Evolutionary conservation across 129 eudicot species (phyloP).

Genomic region (Tagetes patula): DNA sequence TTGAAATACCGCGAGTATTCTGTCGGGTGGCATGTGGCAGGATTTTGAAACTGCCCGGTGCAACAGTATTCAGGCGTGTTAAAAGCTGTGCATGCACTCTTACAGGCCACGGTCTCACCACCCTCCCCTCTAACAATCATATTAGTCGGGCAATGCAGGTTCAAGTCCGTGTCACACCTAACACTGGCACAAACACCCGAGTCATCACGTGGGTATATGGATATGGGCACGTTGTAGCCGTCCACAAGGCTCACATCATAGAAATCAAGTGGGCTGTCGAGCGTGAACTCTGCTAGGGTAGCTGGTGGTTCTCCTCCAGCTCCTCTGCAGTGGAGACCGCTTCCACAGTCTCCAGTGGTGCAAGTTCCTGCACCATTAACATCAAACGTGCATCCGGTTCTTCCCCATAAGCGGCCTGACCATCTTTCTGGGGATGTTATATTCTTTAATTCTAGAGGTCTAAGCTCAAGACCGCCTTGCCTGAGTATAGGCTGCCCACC

Average conservation of each 20-base stretch:
- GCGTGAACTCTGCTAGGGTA: conserved; percentile 60
- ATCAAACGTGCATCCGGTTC: conserved; percentile 51
- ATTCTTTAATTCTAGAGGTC: conserved; percentile 18
- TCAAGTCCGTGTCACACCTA: conserved; percentile 48
- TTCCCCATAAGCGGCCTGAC: conserved; percentile 76
- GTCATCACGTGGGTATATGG: conserved; percentile 52
- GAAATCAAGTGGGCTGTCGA: conserved; percentile 49
- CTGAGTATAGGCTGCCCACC: conserved; percentile 43
- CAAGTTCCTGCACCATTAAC: conserved; percentile 48
- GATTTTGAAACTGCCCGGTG: conserved; percentile 46
- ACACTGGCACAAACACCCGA: conserved; percentile 40
- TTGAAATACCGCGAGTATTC: conserved; percentile 49
- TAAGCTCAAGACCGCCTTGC: conserved; percentile 59
- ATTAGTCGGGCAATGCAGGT: conserved; percentile 41
- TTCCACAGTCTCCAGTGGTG: conserved; percentile 63
- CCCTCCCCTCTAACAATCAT: conserved; percentile 34
- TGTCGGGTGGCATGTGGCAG: conserved; percentile 47
- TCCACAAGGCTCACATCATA: conserved; percentile 84
- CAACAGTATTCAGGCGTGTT: conserved; percentile 54
- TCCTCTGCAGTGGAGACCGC: conserved; percentile 48
- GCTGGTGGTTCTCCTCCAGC: conserved; percentile 61
- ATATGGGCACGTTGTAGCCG: conserved; percentile 61
- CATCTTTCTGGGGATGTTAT: conserved; percentile 55
- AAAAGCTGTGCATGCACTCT: conserved; percentile 56
- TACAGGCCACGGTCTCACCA: conserved; percentile 42